These are phyloP conservation scores for Penicillium psychrosexuale DNA, from an alignment of 2,329 filamentous ascomycete species.

Conservation along the genomic window DNA sequence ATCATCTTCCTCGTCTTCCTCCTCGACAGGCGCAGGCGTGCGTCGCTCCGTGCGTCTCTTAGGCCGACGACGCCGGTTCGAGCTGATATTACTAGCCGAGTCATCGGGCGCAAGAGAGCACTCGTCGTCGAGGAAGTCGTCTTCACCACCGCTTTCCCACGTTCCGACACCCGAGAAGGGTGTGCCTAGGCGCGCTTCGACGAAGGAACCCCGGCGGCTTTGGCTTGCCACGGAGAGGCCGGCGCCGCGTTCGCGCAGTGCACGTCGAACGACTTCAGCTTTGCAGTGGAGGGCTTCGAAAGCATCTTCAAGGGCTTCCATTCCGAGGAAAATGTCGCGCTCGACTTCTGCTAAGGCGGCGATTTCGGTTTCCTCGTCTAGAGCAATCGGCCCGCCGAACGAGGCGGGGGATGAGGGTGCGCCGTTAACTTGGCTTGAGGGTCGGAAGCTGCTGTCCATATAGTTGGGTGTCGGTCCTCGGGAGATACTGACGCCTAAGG, in stretches of 20 bases:
- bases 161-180: slow-evolving; percentile 32
- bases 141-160: slow-evolving; percentile 44
- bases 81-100: slow-evolving; percentile 50
- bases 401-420: slow-evolving; percentile 55
- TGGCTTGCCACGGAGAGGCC: slow-evolving; percentile 59
- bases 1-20: slow-evolving; percentile 46
- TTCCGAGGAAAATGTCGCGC: slow-evolving; percentile 85
- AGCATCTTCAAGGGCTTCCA: slow-evolving; percentile 91
- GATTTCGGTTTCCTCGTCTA: slow-evolving; percentile 93
- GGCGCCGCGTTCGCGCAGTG: slow-evolving; percentile 76
- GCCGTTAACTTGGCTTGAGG: slow-evolving; percentile 40
- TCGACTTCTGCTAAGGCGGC: slow-evolving; percentile 86
- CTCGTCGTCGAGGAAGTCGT: slow-evolving; percentile 46
- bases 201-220: slow-evolving; percentile 41
- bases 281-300: slow-evolving; percentile 87
- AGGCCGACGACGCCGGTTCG: slow-evolving; percentile 44
- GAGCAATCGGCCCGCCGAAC: slow-evolving; percentile 71
- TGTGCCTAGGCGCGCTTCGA: slow-evolving; percentile 44
- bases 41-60: slow-evolving; percentile 49
- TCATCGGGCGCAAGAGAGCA: slow-evolving; percentile 48
- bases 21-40: slow-evolving; percentile 48
- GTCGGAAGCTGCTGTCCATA: slow-evolving; percentile 43
- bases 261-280: slow-evolving; percentile 74
- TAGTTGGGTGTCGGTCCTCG: slow-evolving; percentile 35
- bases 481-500: slow-evolving; percentile 34